Evolutionary conservation across 305 asterid genomes (phyloP), one percentile per base, ranked within the genome.

Genomic region (Fraxinus floribunda): DNA sequence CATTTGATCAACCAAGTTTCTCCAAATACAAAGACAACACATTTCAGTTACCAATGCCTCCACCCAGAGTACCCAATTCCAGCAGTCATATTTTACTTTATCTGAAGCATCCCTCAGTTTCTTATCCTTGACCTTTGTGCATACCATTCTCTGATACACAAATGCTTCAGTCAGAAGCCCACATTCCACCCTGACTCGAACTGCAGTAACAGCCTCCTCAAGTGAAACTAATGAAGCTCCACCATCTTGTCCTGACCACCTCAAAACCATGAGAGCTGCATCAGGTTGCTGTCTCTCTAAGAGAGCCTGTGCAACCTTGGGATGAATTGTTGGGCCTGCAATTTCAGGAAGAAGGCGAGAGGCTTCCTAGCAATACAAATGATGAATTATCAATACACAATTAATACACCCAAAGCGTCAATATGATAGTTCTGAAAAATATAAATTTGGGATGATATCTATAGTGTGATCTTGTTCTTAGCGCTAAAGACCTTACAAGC

Each of bases 151-250:
- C 90, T 97, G 99, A 76, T 91, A 97, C 94, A 91, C 92, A 84
- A 92, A 97, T 78, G 98, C 95, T 87, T 94, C 99, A 64, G 98
- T 93, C 81, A 97, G 80, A 87, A 94, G 98, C 35, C 96, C 99
- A 88, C 97, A 94, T 87, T 97, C 99, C 80, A 97, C 90, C 81
- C 91, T 89, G 78, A 92, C 94, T 77, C 98, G 91, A 85, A 94
- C 94, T 85, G 93, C 93, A 79, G 98, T 93, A 75, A 92, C 91
- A 85, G 99, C 97, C 89, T 92, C 99, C 82, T 84, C 88, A 79
- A 92, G 91, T 83, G 98, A 96, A 85, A 84, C 89, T 85, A 88
- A 83, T 78, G 88, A 81, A 80, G 89, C 83, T 81, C 90, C 93
- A 83, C 90, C 91, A 84, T 94, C 98, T 87, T 86, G 89, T 77